A percentile compares a stretch with the other conserved stretches of the same genome.
Conservation (phyloP, 805 yeast species). For the Zygotorulaspora sp. region DNA sequence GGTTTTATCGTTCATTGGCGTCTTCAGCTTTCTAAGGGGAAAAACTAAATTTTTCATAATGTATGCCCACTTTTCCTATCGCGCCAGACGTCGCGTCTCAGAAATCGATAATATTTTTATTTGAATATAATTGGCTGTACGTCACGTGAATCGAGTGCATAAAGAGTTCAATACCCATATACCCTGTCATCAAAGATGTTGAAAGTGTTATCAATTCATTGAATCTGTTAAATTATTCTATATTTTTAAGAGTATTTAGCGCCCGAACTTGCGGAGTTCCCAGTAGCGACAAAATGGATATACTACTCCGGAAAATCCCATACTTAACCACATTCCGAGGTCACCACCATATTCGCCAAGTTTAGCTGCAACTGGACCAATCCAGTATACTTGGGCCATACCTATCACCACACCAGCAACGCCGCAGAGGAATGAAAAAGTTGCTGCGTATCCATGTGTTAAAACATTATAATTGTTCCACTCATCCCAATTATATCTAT, state of each 20-base stretch:
- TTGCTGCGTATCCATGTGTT: conserved; percentile 70
- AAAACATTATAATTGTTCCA: conserved; percentile 63
- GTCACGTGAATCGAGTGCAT: conserved; percentile 7
- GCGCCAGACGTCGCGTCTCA: conserved; percentile 5
- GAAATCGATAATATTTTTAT: conserved; percentile 3
- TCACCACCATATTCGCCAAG: conserved; percentile 74
- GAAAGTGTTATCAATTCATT: background rate
- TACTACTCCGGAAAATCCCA: conserved; percentile 61
- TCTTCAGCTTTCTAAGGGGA: conserved; percentile 1
- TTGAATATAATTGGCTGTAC: conserved; percentile 5
- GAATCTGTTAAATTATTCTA: no score
- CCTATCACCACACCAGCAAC: conserved; percentile 81
- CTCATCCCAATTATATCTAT: conserved; percentile 63
- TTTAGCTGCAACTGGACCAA: conserved; percentile 64
- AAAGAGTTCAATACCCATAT: no score
- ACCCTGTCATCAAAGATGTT: background rate
- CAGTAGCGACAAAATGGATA: conserved; percentile 63
- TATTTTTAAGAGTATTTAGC: no score
- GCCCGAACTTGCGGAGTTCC: conserved; percentile 56
- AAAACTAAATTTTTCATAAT: conserved; percentile 1
- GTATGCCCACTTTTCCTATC: conserved; percentile 4
- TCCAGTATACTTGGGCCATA: conserved; percentile 82
- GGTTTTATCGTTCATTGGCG: conserved; percentile 5
- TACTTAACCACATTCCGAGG: conserved; percentile 72
- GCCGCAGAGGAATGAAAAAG: conserved; percentile 60